Evolutionary conservation across 2,329 filamentous ascomycete genomes (phyloP).

Genomic region (Pseudopithomyces maydicus): DNA sequence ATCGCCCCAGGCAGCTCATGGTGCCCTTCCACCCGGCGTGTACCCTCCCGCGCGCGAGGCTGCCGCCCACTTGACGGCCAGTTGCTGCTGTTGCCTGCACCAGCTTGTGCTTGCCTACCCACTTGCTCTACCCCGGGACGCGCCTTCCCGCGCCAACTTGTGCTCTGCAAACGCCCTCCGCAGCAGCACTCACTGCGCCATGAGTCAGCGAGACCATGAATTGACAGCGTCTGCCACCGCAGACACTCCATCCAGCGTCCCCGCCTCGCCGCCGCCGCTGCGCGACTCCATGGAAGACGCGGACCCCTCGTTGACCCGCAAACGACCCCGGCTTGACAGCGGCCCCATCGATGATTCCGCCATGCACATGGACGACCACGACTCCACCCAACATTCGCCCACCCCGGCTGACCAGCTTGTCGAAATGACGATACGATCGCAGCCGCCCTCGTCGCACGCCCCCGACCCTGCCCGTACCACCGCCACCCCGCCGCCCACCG

Average conservation of each 20-base stretch:
- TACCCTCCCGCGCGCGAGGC: conserved; percentile 25
- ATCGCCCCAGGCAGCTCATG: conserved; percentile 29
- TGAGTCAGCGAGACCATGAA: conserved; percentile 39
- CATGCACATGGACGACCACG: conserved; percentile 34
- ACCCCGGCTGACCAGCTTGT: conserved; percentile 33
- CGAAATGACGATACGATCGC: conserved; percentile 48
- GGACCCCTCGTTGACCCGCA: conserved; percentile 51
- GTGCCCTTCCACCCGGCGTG: conserved; percentile 22
- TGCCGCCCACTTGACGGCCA: conserved; percentile 29
- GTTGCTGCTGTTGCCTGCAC: conserved; percentile 25
- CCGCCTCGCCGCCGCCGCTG: conserved; percentile 43
- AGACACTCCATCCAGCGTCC: conserved; percentile 37
- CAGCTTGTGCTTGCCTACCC: conserved; percentile 27
- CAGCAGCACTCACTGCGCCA: conserved; percentile 28
- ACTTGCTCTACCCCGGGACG: conserved; percentile 21
- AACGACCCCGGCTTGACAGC: conserved; percentile 51
- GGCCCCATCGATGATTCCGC: conserved; percentile 36
- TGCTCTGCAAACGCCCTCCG: conserved; percentile 19
- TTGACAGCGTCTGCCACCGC: conserved; percentile 41
- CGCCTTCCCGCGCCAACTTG: conserved; percentile 20
- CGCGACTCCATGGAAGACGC: conserved; percentile 53
- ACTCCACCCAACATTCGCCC: conserved; percentile 18
- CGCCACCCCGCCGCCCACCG: conserved; percentile 13
- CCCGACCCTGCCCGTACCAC: conserved; percentile 18
- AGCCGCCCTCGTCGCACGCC: conserved; percentile 31